phyloP scores from a whole-genome alignment of 345 rosid species.

The Populus tremula region DNA sequence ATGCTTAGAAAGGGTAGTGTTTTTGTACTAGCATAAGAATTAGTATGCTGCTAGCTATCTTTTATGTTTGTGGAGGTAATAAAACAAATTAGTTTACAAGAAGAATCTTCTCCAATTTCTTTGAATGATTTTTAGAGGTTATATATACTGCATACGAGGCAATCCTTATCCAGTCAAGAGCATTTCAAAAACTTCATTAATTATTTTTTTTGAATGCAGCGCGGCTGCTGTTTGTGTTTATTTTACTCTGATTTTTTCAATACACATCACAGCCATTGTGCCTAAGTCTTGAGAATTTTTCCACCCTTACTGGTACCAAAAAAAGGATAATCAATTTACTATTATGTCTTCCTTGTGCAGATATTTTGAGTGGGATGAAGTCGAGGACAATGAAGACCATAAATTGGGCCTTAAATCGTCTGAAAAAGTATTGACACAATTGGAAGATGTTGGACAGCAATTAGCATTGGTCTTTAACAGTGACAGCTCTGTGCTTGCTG shows the following conservation, averaged over 20 bases:
- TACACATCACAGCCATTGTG: not conserved
- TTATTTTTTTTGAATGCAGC: not conserved
- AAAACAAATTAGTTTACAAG: not conserved
- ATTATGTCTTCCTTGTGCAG: constrained; percentile 32
- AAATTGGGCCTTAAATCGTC: constrained; percentile 48
- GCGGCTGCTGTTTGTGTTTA: not conserved
- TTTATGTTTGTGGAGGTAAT: not conserved
- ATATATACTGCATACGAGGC: not conserved
- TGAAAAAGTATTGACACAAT: constrained; percentile 48
- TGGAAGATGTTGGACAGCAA: constrained; percentile 69
- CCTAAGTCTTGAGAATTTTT: not conserved
- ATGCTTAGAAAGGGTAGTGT: not conserved
- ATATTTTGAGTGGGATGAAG: constrained; percentile 65
- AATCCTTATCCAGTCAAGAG: not conserved
- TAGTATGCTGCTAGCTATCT: not conserved
- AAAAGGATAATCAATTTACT: not conserved
- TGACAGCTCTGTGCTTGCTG: constrained; percentile 67
- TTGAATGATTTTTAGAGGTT: not conserved
- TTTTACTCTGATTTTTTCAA: not conserved
- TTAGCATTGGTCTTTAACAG: constrained; percentile 63
- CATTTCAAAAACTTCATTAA: not conserved
- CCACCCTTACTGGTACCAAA: not conserved
- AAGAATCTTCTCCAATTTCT: not conserved
- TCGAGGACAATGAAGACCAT: constrained; percentile 35
- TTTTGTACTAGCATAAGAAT: not conserved